Evolutionary conservation across 2,329 filamentous ascomycete species (phyloP), one percentile per base, ranked within the genome.

Genomic region (Alternaria sp.): DNA sequence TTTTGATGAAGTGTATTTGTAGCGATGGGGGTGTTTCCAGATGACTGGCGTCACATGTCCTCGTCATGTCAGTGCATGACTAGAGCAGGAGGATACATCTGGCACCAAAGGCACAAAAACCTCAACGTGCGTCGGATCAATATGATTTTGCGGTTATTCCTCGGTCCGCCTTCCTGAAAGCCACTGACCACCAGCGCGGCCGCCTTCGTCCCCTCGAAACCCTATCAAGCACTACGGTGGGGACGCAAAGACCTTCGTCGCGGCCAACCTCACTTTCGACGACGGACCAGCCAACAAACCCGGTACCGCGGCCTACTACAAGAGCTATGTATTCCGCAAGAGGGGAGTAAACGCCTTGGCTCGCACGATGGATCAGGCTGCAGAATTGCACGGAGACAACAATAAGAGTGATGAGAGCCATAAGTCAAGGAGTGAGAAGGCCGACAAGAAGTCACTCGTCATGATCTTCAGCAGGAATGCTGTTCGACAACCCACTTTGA

Each of bases 101-200:
- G 36, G 45, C 23, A 39, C 33, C 48, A 23, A 56, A n/a, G 51
- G 54, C 45, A 56, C 31, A 56, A 56, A 44, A 33, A 40, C 17
- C 6, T 88, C 83, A 59, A 98, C 87, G 71, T 99, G 93, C 56
- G 88, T 90, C 46, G 99, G 80, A 70, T 99, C 92, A 41, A 99
- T 88, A 36, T 82, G 84, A 55, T 97, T 81, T 11, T 80, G 77
- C 26, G 85, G 80, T 71, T 75, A 74, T 5, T 76, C 69, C 72
- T 59, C 78, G 51, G 84, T 80, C n/a, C 87, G 86, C 51, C 93
- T 86, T 31, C 85, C 85, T 48, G 88, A 84, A 21, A 99, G 83
- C 95, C 95, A 99, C 67, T 86, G 86, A 0, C 95, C 95, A 39
- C 85, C 85, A 7, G 95, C 92, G 41, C 92, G 88, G 17, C 17